These are phyloP conservation scores for Lecanicillium sp. DNA, from an alignment of 2,329 filamentous ascomycete species.

Conservation along the genomic window DNA sequence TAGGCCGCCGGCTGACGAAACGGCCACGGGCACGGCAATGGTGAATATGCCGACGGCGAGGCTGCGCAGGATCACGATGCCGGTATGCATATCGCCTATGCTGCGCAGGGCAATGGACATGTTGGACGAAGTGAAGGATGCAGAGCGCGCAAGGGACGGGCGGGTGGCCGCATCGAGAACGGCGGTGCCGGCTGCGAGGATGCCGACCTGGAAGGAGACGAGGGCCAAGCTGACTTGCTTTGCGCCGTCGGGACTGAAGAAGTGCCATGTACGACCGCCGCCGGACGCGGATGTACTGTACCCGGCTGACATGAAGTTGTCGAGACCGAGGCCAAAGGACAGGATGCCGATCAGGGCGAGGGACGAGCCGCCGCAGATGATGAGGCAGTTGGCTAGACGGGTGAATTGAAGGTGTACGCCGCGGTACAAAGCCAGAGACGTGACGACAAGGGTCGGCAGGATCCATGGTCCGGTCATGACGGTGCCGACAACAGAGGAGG, in stretches of 20 bases:
- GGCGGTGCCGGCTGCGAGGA: constrained; percentile 35
- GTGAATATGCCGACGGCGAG: constrained; percentile 35
- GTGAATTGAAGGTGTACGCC: constrained; percentile 24
- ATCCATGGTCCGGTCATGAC: constrained; percentile 38
- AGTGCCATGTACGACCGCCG: constrained; percentile 12
- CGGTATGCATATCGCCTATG: constrained; percentile 40
- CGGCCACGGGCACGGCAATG: constrained; percentile 27
- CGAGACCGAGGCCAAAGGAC: constrained; percentile 31
- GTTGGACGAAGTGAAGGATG: constrained; percentile 40
- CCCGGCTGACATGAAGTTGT: constrained; percentile 21
- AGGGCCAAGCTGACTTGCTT: constrained; percentile 27
- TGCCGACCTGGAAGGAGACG: constrained; percentile 38
- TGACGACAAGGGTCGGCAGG: constrained; percentile 25
- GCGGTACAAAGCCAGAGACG: constrained; percentile 23
- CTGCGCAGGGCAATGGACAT: constrained; percentile 36
- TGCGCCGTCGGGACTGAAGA: constrained; percentile 20
- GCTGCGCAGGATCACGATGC: constrained; percentile 31
- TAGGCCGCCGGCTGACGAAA: constrained; percentile 27
- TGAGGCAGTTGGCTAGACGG: constrained; percentile 21
- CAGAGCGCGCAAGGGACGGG: constrained; percentile 38
- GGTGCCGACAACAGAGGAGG: constrained; percentile 31
- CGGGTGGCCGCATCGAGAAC: constrained; percentile 31
- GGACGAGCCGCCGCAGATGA: constrained; percentile 27
- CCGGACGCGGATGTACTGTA: constrained; percentile 17
- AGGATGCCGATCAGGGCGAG: constrained; percentile 35